Evolutionary conservation across 371 early-diverging fungal genomes (phyloP).

Genomic region (Funneliformis caledonium): DNA sequence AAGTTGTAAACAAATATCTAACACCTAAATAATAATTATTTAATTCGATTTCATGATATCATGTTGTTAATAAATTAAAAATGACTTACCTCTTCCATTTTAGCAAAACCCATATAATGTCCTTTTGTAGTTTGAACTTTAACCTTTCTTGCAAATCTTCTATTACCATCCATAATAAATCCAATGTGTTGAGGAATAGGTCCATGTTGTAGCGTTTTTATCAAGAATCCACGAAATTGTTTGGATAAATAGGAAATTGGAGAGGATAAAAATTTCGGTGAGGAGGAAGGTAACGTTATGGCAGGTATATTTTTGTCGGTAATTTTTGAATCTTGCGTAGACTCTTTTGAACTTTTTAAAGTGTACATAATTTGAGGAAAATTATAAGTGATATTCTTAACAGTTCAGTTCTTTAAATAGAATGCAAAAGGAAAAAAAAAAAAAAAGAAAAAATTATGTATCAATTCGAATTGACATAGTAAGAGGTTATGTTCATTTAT

Average conservation of each 20-base stretch:
- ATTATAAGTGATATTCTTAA: too few species aligned
- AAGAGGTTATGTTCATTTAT: too few species aligned
- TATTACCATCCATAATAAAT: slow-evolving; percentile 99
- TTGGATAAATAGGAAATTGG: background rate
- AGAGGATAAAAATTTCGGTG: too few species aligned
- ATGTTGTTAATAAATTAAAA: background rate
- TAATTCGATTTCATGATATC: background rate
- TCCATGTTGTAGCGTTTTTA: slow-evolving; percentile 54
- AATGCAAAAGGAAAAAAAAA: too few species aligned
- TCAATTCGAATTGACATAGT: too few species aligned
- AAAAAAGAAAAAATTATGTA: too few species aligned
- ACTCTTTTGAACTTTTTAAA: background rate
- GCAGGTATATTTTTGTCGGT: too few species aligned
- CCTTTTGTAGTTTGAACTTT: slow-evolving; percentile 67
- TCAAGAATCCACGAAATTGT: background rate
- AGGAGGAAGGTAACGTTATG: too few species aligned
- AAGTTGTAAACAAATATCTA: slow-evolving; percentile 86
- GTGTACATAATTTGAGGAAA: background rate
- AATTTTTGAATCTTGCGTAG: background rate
- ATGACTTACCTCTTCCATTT: slow-evolving; percentile 68
- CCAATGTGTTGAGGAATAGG: slow-evolving; percentile 94
- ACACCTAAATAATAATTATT: slow-evolving; percentile 56
- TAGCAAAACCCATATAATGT: slow-evolving; percentile 83
- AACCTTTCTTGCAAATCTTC: slow-evolving; percentile 83
- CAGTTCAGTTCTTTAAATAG: too few species aligned